phyloP scores from a whole-genome alignment of 192 early-diverging fungal genomes.

The Backusella morwellensis region DNA sequence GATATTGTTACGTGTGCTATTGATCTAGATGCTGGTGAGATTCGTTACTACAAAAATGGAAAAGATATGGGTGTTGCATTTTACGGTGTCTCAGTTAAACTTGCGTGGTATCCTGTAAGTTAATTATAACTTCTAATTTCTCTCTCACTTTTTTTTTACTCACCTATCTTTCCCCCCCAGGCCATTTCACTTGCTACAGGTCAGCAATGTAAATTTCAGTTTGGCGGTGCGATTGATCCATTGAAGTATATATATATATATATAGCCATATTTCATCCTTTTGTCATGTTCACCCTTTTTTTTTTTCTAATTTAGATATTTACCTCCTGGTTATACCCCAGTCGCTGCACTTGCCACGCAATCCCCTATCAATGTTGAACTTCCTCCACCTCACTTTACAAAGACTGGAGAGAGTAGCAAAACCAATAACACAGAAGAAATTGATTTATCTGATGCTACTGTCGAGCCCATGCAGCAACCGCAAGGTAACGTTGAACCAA shows the following conservation, averaged over 20 bases:
- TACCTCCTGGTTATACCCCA: slow-evolving; percentile 13
- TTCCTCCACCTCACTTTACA: slow-evolving; percentile 9
- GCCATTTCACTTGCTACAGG: slow-evolving; percentile 60
- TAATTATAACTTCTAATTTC: neutral
- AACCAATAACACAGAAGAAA: neutral
- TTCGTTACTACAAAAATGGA: slow-evolving; percentile 61
- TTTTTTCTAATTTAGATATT: slow-evolving; percentile 1
- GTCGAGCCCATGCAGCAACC: neutral
- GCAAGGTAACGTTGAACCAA: slow-evolving; percentile 23
- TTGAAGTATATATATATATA: slow-evolving; percentile 13
- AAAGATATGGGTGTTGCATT: slow-evolving; percentile 62
- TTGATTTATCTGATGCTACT: neutral
- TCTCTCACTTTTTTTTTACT: neutral
- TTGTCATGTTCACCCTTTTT: neutral
- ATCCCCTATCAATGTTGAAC: neutral
- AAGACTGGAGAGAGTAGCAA: neutral
- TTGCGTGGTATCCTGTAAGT: slow-evolving; percentile 37
- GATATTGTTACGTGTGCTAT: slow-evolving; percentile 56
- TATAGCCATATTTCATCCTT: neutral
- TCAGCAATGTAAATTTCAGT: slow-evolving; percentile 54
- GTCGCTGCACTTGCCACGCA: slow-evolving; percentile 1
- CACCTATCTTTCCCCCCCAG: neutral
- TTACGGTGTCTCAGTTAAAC: slow-evolving; percentile 26
- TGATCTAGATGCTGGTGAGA: slow-evolving; percentile 50
- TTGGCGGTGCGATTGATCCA: slow-evolving; percentile 45